Evolutionary conservation across 2,329 filamentous ascomycete genomes (phyloP).

Genomic region (Macrophomina tecta): DNA sequence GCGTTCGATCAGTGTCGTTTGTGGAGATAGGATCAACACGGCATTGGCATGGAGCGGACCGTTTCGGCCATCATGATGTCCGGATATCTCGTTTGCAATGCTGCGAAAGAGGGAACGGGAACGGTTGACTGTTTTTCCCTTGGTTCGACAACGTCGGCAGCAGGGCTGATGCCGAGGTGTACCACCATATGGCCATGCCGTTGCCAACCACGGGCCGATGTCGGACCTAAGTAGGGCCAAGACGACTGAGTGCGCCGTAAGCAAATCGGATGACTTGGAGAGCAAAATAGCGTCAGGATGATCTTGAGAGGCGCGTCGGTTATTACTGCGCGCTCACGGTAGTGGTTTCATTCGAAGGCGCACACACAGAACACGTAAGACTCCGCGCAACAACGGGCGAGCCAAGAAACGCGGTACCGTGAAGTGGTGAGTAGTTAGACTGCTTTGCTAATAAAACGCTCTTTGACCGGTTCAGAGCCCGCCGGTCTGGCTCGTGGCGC

Average conservation of each 20-base stretch:
- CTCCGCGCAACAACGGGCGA: not conserved
- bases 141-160: not conserved
- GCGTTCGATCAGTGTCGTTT: too few relatives aligned
- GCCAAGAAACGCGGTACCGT: not conserved
- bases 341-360: not conserved
- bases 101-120: too few relatives aligned
- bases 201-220: conserved; percentile 9
- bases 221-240: not conserved
- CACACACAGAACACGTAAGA: not conserved
- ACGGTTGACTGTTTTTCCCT: not conserved
- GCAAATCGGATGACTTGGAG: not conserved
- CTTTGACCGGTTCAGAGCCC: not conserved
- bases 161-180: not conserved
- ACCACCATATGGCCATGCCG: not conserved
- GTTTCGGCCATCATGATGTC: not conserved
- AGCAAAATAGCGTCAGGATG: not conserved
- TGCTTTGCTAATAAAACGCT: not conserved
- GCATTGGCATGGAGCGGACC: too few relatives aligned
- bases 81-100: not conserved
- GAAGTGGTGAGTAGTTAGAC: not conserved
- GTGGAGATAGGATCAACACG: too few relatives aligned
- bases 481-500: not conserved
- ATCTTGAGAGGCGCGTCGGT: not conserved
- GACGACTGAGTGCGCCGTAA: not conserved
- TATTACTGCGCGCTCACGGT: not conserved